phyloP scores from a whole-genome alignment of 805 yeast species.

The Lachancea sp. region DNA sequence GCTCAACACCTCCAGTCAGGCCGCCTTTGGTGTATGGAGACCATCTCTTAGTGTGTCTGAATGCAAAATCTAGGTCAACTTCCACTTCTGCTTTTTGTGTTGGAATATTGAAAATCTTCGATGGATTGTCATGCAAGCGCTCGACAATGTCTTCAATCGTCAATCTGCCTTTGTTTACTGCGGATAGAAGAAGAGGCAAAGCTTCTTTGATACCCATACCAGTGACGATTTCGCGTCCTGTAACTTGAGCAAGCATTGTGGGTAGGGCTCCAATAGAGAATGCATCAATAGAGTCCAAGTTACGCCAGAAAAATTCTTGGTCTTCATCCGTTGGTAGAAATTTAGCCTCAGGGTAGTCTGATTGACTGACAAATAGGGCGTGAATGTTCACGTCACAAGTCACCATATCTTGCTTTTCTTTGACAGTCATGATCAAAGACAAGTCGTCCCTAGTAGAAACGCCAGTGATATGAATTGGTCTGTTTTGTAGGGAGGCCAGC shows the following conservation, averaged over 20 bases:
- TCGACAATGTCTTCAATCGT: constrained; percentile 64
- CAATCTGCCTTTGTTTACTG: constrained; percentile 67
- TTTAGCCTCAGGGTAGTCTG: constrained; percentile 61
- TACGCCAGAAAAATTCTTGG: constrained; percentile 76
- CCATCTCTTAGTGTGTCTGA: constrained; percentile 46
- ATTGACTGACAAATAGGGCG: constrained; percentile 68
- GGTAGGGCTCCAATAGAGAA: constrained; percentile 83
- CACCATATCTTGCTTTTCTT: constrained; percentile 71
- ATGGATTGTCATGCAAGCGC: constrained; percentile 77
- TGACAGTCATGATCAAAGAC: constrained; percentile 76
- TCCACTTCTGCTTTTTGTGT: constrained; percentile 76
- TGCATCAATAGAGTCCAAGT: constrained; percentile 67
- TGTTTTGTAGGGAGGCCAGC: constrained; percentile 78
- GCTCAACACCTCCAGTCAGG: constrained; percentile 77
- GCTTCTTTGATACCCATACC: constrained; percentile 79
- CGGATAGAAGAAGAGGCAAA: constrained; percentile 73
- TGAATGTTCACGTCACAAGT: constrained; percentile 86
- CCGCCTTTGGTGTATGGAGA: constrained; percentile 49
- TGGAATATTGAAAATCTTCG: constrained; percentile 73
- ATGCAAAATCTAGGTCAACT: constrained; percentile 60
- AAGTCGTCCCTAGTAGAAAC: constrained; percentile 77
- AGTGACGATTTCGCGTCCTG: constrained; percentile 53
- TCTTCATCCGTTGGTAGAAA: constrained; percentile 78
- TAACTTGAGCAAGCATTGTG: constrained; percentile 57
- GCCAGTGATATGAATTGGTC: constrained; percentile 83